These are phyloP conservation scores for Saksenaea oblongispora DNA, from an alignment of 371 early-diverging fungal genomes.

Conservation along the genomic window DNA sequence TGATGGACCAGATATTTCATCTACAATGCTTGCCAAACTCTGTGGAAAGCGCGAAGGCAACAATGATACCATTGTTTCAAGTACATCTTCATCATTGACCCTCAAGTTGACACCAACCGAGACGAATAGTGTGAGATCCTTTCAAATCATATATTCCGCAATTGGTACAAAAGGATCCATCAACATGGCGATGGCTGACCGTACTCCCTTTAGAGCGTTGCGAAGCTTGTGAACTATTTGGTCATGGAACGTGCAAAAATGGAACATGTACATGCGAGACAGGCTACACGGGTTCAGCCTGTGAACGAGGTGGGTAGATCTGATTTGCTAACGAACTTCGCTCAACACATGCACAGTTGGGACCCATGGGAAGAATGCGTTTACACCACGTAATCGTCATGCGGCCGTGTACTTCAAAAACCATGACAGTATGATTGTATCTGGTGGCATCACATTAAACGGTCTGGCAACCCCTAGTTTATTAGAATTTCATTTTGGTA, in stretches of 20 bases:
- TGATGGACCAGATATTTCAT: not conserved
- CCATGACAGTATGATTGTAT: slow-evolving; percentile 5
- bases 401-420: not conserved
- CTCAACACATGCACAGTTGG: not conserved
- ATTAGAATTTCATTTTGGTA: slow-evolving; percentile 6
- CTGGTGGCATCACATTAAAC: not conserved
- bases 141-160: not conserved
- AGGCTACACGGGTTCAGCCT: not conserved
- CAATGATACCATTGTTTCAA: slow-evolving; percentile 1
- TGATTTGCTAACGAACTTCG: not conserved
- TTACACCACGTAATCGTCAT: slow-evolving; percentile 7
- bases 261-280: not conserved
- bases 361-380: not conserved
- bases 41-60: slow-evolving; percentile 3
- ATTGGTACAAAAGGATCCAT: not conserved
- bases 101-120: not conserved
- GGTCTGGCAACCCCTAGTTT: not conserved
- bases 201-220: not conserved
- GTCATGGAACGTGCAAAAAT: not conserved
- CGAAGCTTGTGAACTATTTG: not conserved
- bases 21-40: slow-evolving; percentile 6
- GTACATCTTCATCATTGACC: not conserved
- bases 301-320: not conserved
- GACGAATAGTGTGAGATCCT: not conserved
- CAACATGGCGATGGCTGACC: not conserved